Evolutionary conservation across 2,329 filamentous ascomycete genomes (phyloP), one percentile per base, ranked within the genome.

Genomic region (Hymenoscyphus repandus): DNA sequence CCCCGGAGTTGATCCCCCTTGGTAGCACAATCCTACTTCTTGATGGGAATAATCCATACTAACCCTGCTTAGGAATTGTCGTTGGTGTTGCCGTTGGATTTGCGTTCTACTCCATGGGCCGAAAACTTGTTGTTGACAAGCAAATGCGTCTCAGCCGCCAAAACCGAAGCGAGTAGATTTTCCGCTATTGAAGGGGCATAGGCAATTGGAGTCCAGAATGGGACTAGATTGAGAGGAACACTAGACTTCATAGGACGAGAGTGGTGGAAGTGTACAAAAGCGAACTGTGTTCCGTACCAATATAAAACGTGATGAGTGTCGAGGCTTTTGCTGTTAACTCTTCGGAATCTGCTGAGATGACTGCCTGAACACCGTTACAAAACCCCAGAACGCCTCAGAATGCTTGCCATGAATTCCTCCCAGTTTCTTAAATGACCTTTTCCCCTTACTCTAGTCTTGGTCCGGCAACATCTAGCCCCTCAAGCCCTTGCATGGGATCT

Each of bases 401-500:
- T 27, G 22, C 22, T 27, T 7, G 22, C 22, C 22, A 7, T 4
- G 7, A 27, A 27, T 4, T 4, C 22, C 22, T 27, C 22, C 22
- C 7, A 7, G 7, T 27, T 27, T 7, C 22, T 48, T 17, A 34
- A 17, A 44, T 12, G 22, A 12, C 13, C 17, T 11, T 5, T 32
- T 7, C 6, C 27, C 36, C 45, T 80, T 68, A 93, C 64, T 81
- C 83, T 49, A 80, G 85, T 69, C 88, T 91, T 11, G 93, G 93
- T 7, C 95, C 95, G 49, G 92, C 95, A 62, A 97, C 88, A 70
- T 97, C 95, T 49, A 97, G 74, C 13, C 88, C 89, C 68, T 97
- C 91, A 6, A 99, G 73, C 32, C 91, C 92, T 71, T 96, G 90
- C 93, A 99, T 99, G 3, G 92, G 90, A 71, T 97, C 90, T 61